Base-by-base conservation (phyloP, 176 grass and related monocot species). In the Eleusine indica region DNA sequence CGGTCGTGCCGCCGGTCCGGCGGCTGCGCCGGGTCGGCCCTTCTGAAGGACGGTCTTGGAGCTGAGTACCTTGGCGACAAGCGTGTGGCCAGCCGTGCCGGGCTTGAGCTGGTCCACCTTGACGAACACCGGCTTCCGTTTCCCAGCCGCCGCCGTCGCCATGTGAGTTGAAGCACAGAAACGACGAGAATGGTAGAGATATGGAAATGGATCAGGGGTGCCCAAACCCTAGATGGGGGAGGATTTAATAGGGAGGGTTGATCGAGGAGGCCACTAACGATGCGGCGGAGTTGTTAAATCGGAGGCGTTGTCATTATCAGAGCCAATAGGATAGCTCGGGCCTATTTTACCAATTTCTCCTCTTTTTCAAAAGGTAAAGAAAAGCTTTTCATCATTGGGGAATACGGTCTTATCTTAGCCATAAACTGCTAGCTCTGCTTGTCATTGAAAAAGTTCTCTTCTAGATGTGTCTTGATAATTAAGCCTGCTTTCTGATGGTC, bases 31-130 rank as follows among this genome's bases (percentile, higher is more conserved):
- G 47, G 74, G 77, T 32, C 84, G 88, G 61, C 84, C 94, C 79
- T 93, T 97, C 73, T 93, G 76, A 22, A 91, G 76, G 64, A 97
- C 91, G 16, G 89, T 87, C 63, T 87, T 91, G 74, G 94, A 78
- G 62, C 82, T 85, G 70, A 97, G 54, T 22, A 97, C 94, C 87
- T 91, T 93, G 39, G 89, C 89, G 21, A 81, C 74, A 69, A 97
- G 94, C 44, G 91, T 93, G 84, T 97, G 94, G 39, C 94, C 94
- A 12, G 39, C 61, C 25, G 91, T 87, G 22, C 86, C 94, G 9
- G 94, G 94, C 76, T 86, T 97, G 32, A 97, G 91, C 81, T 85
- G 78, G 64, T 97, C 94, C 65, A 97, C 94, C 74, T 97, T 97
- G 15, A 83, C 54, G 74, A 93, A 93, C 21, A 93, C 91, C 54